These are phyloP conservation scores for Linnemannia exigua DNA, from an alignment of 192 early-diverging fungal genomes.

Conservation along the genomic window DNA sequence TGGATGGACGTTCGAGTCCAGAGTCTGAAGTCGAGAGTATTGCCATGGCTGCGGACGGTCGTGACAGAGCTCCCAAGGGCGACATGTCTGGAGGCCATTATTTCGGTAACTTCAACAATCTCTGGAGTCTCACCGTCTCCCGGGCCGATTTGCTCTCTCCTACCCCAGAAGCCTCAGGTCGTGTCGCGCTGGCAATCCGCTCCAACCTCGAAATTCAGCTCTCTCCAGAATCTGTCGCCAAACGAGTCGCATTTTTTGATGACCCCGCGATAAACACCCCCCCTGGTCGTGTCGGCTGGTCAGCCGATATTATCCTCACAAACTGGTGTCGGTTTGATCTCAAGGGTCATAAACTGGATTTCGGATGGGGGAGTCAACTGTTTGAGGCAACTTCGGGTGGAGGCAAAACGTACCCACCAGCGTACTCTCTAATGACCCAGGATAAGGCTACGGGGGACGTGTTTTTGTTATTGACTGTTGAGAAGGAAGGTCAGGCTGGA, in stretches of 20 bases:
- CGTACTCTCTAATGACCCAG: conserved; percentile 46
- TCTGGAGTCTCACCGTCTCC: conserved; percentile 41
- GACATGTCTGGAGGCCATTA: conserved; percentile 45
- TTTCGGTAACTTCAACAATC: conserved; percentile 55
- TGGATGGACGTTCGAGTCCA: conserved; percentile 44
- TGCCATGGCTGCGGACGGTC: conserved; percentile 53
- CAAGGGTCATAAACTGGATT: conserved; percentile 45
- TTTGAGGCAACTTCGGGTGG: conserved; percentile 41
- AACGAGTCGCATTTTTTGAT: conserved; percentile 54
- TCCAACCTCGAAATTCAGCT: conserved; percentile 29
- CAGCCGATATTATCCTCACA: conserved; percentile 54
- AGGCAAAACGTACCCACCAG: conserved; percentile 39
- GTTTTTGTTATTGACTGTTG: conserved; percentile 43
- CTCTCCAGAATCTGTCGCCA: conserved; percentile 47
- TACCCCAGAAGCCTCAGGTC: conserved; percentile 28
- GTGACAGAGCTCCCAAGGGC: conserved; percentile 39
- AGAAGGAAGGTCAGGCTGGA: conserved; percentile 23
- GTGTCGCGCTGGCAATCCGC: conserved; percentile 51
- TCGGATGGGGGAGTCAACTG: conserved; percentile 54
- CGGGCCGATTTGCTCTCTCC: conserved; percentile 33
- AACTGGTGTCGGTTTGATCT: conserved; percentile 61
- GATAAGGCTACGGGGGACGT: conserved; percentile 50
- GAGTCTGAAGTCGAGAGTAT: conserved; percentile 38
- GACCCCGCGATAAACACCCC: conserved; percentile 21
- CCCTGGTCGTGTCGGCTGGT: conserved; percentile 45